Evolutionary conservation across 2,329 filamentous ascomycete genomes (phyloP).

Genomic region (Chrysoporthe austroafricana): DNA sequence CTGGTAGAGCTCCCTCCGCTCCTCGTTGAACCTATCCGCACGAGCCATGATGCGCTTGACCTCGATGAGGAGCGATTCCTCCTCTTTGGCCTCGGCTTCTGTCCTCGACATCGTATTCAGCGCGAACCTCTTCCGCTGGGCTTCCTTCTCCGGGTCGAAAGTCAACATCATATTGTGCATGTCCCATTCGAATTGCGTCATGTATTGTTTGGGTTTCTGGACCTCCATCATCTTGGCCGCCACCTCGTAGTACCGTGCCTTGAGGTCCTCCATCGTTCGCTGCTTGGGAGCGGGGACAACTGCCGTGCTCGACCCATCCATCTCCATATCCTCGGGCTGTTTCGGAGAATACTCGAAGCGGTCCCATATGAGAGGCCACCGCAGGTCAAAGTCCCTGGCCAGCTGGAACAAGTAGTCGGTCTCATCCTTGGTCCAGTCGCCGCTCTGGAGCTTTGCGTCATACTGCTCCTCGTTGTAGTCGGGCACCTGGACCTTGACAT

Average conservation of each 20-base stretch:
- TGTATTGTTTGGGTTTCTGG: conserved; percentile 79
- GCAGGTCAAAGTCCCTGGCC: conserved; percentile 78
- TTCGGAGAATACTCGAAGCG: conserved; percentile 76
- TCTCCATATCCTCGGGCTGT: conserved; percentile 48
- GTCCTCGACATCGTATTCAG: conserved; percentile 77
- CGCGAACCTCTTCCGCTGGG: conserved; percentile 81
- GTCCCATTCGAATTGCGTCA: conserved; percentile 84
- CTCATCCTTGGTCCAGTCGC: conserved; percentile 88
- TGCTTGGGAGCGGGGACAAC: conserved; percentile 56
- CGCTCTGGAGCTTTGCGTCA: conserved; percentile 69
- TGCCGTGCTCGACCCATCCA: conserved; percentile 53
- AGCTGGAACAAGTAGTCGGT: conserved; percentile 87
- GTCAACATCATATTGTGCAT: conserved; percentile 84
- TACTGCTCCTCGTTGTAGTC: conserved; percentile 90
- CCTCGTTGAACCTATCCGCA: conserved; percentile 83
- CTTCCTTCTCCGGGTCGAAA: conserved; percentile 82
- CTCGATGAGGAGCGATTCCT: conserved; percentile 86
- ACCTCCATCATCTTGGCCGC: conserved; percentile 81
- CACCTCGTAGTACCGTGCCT: conserved; percentile 87
- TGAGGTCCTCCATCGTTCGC: conserved; percentile 86
- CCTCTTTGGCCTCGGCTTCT: conserved; percentile 87
- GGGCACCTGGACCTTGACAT: conserved; percentile 77
- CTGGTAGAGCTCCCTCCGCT: conserved; percentile 84
- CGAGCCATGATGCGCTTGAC: conserved; percentile 89
- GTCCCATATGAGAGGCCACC: conserved; percentile 91